A percentile compares a stretch with the other conserved stretches of the same genome.
phyloP scores from a whole-genome alignment of 2,329 filamentous ascomycete genomes.

The Daldinia sp. region DNA sequence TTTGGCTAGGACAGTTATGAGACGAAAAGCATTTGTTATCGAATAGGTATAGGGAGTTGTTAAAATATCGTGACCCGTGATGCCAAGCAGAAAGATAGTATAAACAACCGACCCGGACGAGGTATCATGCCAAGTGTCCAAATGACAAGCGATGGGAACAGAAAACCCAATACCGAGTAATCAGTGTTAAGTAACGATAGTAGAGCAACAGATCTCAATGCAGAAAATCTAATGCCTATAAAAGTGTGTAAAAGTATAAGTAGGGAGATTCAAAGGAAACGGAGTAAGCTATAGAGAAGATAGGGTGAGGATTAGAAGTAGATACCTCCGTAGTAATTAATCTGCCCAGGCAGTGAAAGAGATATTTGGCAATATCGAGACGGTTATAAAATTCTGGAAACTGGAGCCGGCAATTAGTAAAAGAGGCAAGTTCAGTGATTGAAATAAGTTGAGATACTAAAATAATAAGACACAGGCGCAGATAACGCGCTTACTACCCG shows the following conservation, averaged over 20 bases:
- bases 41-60: not conserved
- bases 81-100: not conserved
- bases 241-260: slow-evolving; percentile 7
- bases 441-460: no score
- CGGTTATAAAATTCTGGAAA: slow-evolving; percentile 16
- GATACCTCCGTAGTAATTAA: slow-evolving; percentile 13
- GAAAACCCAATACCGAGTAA: slow-evolving; percentile 19
- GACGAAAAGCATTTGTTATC: not conserved
- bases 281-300: slow-evolving; percentile 3
- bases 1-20: not conserved
- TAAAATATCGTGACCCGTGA: not conserved
- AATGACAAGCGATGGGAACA: not conserved
- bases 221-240: slow-evolving; percentile 1
- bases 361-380: slow-evolving; percentile 4
- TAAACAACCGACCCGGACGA: no score
- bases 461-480: not conserved
- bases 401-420: slow-evolving; percentile 10
- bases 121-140: not conserved
- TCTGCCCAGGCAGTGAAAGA: slow-evolving; percentile 3
- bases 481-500: no score
- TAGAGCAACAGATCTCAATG: slow-evolving; percentile 6
- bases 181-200: slow-evolving; percentile 8
- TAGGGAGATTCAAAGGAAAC: slow-evolving; percentile 26
- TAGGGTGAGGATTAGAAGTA: slow-evolving; percentile 16
- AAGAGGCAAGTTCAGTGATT: not conserved